Conservation (phyloP, 371 early-diverging fungal species). For the Mortierella polycephala region DNA sequence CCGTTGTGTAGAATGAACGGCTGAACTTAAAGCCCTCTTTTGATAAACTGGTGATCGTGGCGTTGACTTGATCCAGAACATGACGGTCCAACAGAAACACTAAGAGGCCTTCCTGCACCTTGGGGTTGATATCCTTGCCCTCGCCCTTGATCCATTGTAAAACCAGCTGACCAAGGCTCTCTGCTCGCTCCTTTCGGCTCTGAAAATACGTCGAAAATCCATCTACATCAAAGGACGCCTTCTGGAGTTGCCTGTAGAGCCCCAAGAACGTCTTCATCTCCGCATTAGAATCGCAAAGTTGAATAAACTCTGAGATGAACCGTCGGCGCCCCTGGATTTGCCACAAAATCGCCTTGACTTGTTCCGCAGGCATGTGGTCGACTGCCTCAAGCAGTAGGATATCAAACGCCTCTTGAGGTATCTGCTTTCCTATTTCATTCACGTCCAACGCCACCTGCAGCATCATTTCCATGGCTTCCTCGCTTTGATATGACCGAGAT, state of each 20-base stretch:
- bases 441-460: conserved; percentile 51
- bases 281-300: conserved; percentile 36
- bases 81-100: conserved; percentile 39
- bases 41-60: conserved; percentile 6
- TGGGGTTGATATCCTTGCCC: conserved; percentile 4
- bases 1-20: conserved; percentile 32
- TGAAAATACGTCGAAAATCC: conserved; percentile 40
- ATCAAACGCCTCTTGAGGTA: conserved; percentile 40
- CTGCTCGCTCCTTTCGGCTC: conserved; percentile 30
- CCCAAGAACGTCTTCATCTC: conserved; percentile 37
- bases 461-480: conserved; percentile 50
- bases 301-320: conserved; percentile 33
- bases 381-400: conserved; percentile 26
- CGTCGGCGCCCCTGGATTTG: conserved; percentile 51
- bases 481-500: conserved; percentile 15
- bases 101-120: conserved; percentile 29
- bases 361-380: conserved; percentile 39
- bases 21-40: conserved; percentile 28
- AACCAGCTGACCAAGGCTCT: conserved; percentile 9
- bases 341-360: conserved; percentile 29
- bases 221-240: conserved; percentile 36
- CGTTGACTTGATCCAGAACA: conserved; percentile 28
- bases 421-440: conserved; percentile 39
- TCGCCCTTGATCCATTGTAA: conserved; percentile 30
- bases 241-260: conserved; percentile 26